Evolutionary conservation across 108 stramenopile genomes (phyloP), one percentile per base, ranked within the genome.

Genomic region (Nitzschia putrida): DNA sequence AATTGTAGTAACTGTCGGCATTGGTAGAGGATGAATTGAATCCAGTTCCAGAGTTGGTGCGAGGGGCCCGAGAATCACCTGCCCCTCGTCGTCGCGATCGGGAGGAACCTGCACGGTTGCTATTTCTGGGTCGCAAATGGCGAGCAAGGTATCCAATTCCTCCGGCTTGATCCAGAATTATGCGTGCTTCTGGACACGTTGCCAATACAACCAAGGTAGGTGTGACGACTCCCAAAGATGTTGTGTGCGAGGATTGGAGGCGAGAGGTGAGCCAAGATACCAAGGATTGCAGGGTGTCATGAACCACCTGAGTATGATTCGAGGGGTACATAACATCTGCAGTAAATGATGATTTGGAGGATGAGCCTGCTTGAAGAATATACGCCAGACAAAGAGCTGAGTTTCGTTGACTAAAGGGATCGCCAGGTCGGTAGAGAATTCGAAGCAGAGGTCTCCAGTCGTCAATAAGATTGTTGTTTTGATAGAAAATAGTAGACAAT

Each of bases 71-170:
- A 34, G 4, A 4, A 4, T 34, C 29, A 3, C 29, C 29, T n/a
- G n/a, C n/a, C 1, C 29, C 29, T 4, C 29, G 29, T 34, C 29
- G 29, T 34, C 47, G n/a, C 2, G 47, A 49, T 4, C 18, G 47
- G 3, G 14, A 18, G 47, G 18, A 49, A 4, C 47, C 47, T 18
- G n/a, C 47, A 6, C 47, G 47, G 18, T 18, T 49, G 47, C 47
- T 49, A 49, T 49, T 63, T 43, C 44, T 63, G 61, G 61, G 61
- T 54, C 60, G 66, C 67, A 92, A 67, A 75, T 86, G 86, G 23
- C 87, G 83, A 18, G 76, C 74, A 1, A 90, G 67, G 44, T 83
- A 92, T 13, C 85, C 88, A 64, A 92, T 85, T 13, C 91, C 91
- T n/a, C 91, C 88, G 39, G 69, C 74, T 45, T 85, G 38, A 52